Conservation (phyloP, 768 basidiomycete species). For the Lactarius sanguifluus region DNA sequence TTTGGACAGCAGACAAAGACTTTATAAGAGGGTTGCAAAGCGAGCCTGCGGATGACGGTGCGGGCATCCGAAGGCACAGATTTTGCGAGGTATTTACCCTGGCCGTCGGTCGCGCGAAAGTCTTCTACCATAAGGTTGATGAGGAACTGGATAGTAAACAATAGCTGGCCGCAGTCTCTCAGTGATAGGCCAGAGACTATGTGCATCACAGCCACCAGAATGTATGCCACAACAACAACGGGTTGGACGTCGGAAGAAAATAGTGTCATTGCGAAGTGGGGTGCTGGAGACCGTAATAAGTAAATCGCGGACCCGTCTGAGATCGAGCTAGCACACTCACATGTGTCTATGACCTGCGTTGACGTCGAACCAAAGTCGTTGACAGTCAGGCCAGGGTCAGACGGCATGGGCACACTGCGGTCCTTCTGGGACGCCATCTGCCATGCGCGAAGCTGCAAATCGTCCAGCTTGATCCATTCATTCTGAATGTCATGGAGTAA, state of each 20-base stretch:
- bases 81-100: not conserved
- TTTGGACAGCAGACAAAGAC: constrained; percentile 15
- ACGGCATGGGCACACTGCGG: not conserved
- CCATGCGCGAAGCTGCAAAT: not conserved
- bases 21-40: not conserved
- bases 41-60: not conserved
- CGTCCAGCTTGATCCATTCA: not conserved
- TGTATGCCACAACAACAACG: not conserved
- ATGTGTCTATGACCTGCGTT: no score
- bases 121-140: not conserved
- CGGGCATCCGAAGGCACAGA: not conserved
- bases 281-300: no score
- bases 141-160: not conserved
- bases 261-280: not conserved
- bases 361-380: no score
- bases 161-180: not conserved
- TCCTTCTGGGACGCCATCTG: not conserved
- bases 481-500: not conserved
- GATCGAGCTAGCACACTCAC: no score
- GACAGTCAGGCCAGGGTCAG: not conserved
- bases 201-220: not conserved
- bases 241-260: not conserved
- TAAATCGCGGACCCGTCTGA: no score
- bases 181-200: not conserved
- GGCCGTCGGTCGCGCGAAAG: not conserved